Percentiles rank a stretch among this genome's conserved stretches.
Conservation (phyloP, 2,329 filamentous ascomycete genomes). For the Dothideomycetes sp. region DNA sequence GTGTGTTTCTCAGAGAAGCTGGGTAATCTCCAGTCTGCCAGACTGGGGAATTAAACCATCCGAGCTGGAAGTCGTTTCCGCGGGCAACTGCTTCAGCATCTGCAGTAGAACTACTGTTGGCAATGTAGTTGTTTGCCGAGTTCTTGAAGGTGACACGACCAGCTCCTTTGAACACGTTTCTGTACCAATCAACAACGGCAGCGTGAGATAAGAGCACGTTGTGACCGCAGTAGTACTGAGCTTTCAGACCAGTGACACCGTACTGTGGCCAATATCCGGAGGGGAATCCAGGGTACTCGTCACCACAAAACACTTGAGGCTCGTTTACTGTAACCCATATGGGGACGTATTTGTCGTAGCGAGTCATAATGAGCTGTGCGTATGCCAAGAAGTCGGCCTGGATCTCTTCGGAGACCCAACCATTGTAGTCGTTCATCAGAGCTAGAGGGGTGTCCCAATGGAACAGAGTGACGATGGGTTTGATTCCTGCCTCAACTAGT, state of each 20-base stretch:
- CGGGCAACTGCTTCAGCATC: slow-evolving; percentile 25
- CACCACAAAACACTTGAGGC: slow-evolving; percentile 20
- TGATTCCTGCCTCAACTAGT: slow-evolving; percentile 27
- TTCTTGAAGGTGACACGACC: slow-evolving; percentile 34
- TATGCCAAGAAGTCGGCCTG: slow-evolving; percentile 33
- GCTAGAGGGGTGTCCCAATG: slow-evolving; percentile 36
- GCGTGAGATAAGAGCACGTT: slow-evolving; percentile 30
- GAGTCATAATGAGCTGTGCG: slow-evolving; percentile 30
- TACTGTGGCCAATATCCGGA: slow-evolving; percentile 17
- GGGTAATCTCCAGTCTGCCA: slow-evolving; percentile 38
- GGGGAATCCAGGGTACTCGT: slow-evolving; percentile 11
- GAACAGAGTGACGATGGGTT: slow-evolving; percentile 38
- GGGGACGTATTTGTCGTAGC: slow-evolving; percentile 31
- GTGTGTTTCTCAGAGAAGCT: slow-evolving; percentile 27
- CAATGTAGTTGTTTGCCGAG: slow-evolving; percentile 30
- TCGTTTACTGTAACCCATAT: slow-evolving; percentile 37
- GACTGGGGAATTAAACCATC: slow-evolving; percentile 36
- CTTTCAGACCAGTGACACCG: slow-evolving; percentile 21
- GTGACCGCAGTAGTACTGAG: slow-evolving; percentile 28
- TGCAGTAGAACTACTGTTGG: slow-evolving; percentile 25
- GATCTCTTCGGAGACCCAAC: slow-evolving; percentile 30
- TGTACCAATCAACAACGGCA: slow-evolving; percentile 34
- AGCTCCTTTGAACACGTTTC: slow-evolving; percentile 22
- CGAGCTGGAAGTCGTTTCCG: slow-evolving; percentile 27
- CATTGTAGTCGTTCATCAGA: slow-evolving; percentile 29